Evolutionary conservation across 192 early-diverging fungal genomes (phyloP).

Genomic region (Coemansia sp.): DNA sequence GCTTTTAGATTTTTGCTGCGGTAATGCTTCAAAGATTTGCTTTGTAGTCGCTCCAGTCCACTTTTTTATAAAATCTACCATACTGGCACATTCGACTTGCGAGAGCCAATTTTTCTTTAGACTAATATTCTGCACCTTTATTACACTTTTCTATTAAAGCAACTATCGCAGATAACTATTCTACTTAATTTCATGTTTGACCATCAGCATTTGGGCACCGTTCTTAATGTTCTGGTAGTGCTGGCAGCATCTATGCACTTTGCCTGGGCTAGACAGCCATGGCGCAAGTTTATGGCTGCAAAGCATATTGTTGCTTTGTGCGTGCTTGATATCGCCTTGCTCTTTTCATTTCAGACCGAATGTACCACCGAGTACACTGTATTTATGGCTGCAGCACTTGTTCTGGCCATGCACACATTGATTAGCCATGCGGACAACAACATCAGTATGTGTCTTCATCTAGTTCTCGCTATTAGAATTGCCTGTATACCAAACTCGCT

Average conservation of each 20-base stretch:
- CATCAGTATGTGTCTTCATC: neutral
- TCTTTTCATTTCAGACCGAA: neutral
- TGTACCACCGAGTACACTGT: neutral
- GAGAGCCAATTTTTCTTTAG: neutral
- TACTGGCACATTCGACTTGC: too few species aligned
- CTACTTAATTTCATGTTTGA: neutral
- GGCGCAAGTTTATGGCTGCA: neutral
- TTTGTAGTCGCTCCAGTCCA: too few species aligned
- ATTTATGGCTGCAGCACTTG: neutral
- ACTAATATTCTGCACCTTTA: neutral
- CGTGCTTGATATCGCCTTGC: neutral
- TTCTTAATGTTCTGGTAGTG: neutral
- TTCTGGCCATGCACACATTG: neutral
- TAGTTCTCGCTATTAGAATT: neutral
- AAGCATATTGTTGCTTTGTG: neutral
- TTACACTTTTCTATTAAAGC: neutral
- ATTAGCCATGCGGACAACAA: neutral
- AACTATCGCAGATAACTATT: neutral
- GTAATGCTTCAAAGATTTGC: too few species aligned
- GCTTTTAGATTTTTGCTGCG: too few species aligned
- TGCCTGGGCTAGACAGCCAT: neutral
- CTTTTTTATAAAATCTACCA: too few species aligned
- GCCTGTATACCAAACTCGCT: neutral
- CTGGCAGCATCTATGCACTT: neutral
- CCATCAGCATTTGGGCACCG: neutral